Evolutionary conservation across 1,284 basidiomycete genomes (phyloP), one percentile per base, ranked within the genome.

Genomic region (Leccinum huronense): DNA sequence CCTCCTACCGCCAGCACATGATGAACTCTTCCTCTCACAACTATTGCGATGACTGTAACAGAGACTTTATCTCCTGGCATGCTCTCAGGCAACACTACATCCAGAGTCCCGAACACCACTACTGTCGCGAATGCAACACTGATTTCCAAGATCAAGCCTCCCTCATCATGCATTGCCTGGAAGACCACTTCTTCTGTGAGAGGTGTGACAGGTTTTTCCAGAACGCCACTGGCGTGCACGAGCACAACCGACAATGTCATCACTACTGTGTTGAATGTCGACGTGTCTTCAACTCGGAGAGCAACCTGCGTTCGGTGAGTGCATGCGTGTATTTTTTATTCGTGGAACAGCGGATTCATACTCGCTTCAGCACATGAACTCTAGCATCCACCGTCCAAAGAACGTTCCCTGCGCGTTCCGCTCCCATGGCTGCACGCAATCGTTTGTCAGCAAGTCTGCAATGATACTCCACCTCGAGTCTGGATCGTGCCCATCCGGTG

Each of bases 201-300:
- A 1, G 27, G 0, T 87, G 85, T 67, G 58, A 73, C 23, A 71
- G 57, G 60, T 72, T 82, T 61, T 85, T 84, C 72, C 62, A 23
- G 58, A 78, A 69, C 36, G 74, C 71, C 0, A 2, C 56, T 5
- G 82, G 79, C 1, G 71, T 84, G 33, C 69, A 78, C 19, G 78
- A 84, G 64, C 86, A 88, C 68, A 78, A 80, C 63, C 74, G 80
- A 9, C 80, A 84, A 69, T 75, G 70, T 23, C 86, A 87, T 48
- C 62, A 72, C 59, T 86, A 84, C 66, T 88, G 86, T 63, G 58
- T 19, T 3, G 30, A 69, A 0, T 88, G 86, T 72, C 69, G 72
- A 30, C 76, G 78, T 11, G 63, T 76, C 13, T 87, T 86, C 72
- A 67, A 23, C 13, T 78, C 75, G 1, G 75, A 71, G 42, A 78